These are phyloP conservation scores for Sugiyamaella neomexicana DNA, from an alignment of 1,139 yeast genomes.

Conservation along the genomic window DNA sequence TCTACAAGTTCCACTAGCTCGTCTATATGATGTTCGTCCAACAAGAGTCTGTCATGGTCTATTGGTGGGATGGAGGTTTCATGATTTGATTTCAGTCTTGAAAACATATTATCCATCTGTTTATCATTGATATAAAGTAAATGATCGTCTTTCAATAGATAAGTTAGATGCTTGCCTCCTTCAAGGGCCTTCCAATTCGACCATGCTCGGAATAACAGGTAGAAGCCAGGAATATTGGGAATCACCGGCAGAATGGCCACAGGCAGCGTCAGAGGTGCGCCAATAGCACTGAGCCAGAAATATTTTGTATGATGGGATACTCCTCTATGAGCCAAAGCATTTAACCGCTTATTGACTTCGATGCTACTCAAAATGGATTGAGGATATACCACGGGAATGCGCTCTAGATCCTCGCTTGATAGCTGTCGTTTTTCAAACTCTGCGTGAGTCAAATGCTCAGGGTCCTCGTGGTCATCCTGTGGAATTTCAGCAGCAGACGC, in stretches of 20 bases:
- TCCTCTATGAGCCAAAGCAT: conserved; percentile 42
- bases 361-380: conserved; percentile 24
- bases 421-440: conserved; percentile 19
- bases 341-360: conserved; percentile 34
- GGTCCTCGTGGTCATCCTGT: conserved; percentile 7
- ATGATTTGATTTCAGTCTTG: neutral
- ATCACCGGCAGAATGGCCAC: conserved; percentile 78
- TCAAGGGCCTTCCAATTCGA: conserved; percentile 78
- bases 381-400: conserved; percentile 37
- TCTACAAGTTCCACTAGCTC: conserved; percentile 29
- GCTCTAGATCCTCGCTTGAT: conserved; percentile 23
- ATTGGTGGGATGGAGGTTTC: neutral
- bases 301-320: conserved; percentile 47
- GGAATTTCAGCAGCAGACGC: neutral
- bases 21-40: conserved; percentile 30
- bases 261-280: conserved; percentile 79
- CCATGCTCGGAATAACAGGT: conserved; percentile 75
- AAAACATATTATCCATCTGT: conserved; percentile 27
- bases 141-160: conserved; percentile 45
- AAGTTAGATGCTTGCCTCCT: conserved; percentile 70
- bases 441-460: conserved; percentile 24
- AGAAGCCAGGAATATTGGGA: conserved; percentile 95
- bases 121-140: conserved; percentile 26
- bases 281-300: conserved; percentile 53
- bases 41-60: conserved; percentile 23